These are phyloP conservation scores for Chrysoporthe cubensis DNA, from an alignment of 2,329 filamentous ascomycete genomes.

Conservation along the genomic window DNA sequence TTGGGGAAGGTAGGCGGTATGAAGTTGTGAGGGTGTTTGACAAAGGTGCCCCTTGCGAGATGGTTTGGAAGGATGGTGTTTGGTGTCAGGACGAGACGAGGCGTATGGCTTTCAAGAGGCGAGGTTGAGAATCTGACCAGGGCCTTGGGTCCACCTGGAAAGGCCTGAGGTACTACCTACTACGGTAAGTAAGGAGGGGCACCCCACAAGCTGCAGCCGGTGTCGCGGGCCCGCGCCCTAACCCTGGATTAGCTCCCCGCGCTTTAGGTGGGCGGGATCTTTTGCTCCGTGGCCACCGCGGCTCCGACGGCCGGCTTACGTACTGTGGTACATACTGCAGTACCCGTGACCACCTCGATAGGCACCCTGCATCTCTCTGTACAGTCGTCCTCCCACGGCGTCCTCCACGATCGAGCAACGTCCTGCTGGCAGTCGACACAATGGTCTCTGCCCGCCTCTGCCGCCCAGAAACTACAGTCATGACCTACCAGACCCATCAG, in stretches of 20 bases:
- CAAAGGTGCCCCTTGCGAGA: neutral
- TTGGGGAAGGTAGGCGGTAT: neutral
- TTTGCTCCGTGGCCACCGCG: too few species aligned
- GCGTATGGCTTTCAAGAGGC: constrained; percentile 2
- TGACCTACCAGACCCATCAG: constrained; percentile 23
- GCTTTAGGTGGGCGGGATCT: too few species aligned
- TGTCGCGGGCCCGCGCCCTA: neutral
- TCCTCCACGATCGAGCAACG: neutral
- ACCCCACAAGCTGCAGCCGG: too few species aligned
- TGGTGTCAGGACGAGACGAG: neutral
- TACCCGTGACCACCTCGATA: too few species aligned
- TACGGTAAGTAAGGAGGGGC: neutral
- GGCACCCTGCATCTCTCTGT: neutral
- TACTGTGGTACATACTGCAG: too few species aligned
- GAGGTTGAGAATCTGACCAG: constrained; percentile 16
- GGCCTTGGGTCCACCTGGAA: neutral
- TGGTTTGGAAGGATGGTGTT: constrained; percentile 1
- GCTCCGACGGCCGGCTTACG: too few species aligned
- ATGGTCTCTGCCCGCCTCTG: constrained; percentile 7
- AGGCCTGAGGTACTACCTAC: too few species aligned
- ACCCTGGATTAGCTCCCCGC: neutral
- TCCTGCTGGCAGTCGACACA: constrained; percentile 11
- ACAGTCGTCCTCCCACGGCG: neutral
- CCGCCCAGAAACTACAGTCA: neutral
- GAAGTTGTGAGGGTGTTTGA: neutral